Evolutionary conservation across 2,329 filamentous ascomycete genomes (phyloP), one percentile per base, ranked within the genome.

Genomic region (Xylariaceae sp.): DNA sequence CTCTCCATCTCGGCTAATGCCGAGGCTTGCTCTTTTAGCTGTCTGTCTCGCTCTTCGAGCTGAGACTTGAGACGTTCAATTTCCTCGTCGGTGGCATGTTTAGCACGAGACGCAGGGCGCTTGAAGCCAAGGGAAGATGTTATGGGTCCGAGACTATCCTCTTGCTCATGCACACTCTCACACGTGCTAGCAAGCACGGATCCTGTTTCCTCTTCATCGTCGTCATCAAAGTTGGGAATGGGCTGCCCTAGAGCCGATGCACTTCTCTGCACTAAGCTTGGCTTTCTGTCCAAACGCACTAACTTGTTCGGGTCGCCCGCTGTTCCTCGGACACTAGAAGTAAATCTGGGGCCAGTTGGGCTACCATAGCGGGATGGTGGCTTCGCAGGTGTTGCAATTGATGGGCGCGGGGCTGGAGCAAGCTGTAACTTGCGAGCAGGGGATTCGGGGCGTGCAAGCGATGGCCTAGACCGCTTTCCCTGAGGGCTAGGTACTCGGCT

Each of bases 1-100:
- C 71, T 72, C 61, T 99, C 93, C 88, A 99, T 97, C 66, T 99
- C 94, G 11, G 86, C 82, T 55, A 99, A 76, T 15, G 88, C 90
- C 3, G 84, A 78, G 1, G 90, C 87, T 73, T 99, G 94, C 49
- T 97, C 94, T 67, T 87, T 88, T n/a, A 99, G 77, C 72, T 96
- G 90, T 65, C 82, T 85, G 66, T 97, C 92, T 35, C 91, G 87
- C 62, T 96, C 92, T 64, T 92, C 86, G 17, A 97, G 80, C 72
- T 93, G 84, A 45, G 80, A 77, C 62, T 84, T 86, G 34, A 99
- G 78, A 37, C 85, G 81, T 66, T 88, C 86, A 6, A 95, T 73
- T 71, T 96, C 90, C 49, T 88, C 87, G 37, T 88, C 88, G 61
- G 87, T 78, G 39, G 69, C 71, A 45, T 75, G 72, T 45, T 68